Evolutionary conservation across 2,329 filamentous ascomycete genomes (phyloP).

Genomic region (Penicillium polonicum): DNA sequence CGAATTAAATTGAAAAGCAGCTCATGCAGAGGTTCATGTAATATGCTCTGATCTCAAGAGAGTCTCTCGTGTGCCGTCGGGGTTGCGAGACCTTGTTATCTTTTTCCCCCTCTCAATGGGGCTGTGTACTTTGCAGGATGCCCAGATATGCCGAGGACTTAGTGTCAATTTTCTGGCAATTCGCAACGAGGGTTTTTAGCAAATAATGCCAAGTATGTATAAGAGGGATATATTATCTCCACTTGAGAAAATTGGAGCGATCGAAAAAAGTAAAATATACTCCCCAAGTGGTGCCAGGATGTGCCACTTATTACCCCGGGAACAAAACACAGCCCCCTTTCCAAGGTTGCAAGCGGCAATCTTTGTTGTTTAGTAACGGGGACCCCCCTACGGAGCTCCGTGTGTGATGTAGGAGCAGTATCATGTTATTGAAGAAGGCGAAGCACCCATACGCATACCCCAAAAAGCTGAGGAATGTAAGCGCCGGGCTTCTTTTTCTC

Average conservation of each 20-base stretch:
- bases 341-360: background rate
- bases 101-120: slow-evolving; percentile 11
- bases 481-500: background rate
- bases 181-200: background rate
- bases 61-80: slow-evolving; percentile 1
- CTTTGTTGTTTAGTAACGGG: background rate
- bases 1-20: background rate
- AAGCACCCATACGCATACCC: background rate
- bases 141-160: slow-evolving; percentile 15
- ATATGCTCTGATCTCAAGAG: background rate
- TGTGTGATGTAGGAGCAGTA: background rate
- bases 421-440: background rate
- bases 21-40: background rate
- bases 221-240: background rate
- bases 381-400: too few relatives aligned
- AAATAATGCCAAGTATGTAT: slow-evolving; percentile 6
- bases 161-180: background rate
- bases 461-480: slow-evolving; percentile 1
- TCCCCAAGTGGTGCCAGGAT: background rate
- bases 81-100: slow-evolving; percentile 1
- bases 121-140: slow-evolving; percentile 18
- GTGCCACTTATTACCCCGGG: background rate
- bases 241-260: background rate
- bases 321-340: slow-evolving; percentile 5
- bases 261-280: background rate